These are phyloP conservation scores for Boletus coccyginus DNA, from an alignment of 768 basidiomycete genomes.

Conservation along the genomic window DNA sequence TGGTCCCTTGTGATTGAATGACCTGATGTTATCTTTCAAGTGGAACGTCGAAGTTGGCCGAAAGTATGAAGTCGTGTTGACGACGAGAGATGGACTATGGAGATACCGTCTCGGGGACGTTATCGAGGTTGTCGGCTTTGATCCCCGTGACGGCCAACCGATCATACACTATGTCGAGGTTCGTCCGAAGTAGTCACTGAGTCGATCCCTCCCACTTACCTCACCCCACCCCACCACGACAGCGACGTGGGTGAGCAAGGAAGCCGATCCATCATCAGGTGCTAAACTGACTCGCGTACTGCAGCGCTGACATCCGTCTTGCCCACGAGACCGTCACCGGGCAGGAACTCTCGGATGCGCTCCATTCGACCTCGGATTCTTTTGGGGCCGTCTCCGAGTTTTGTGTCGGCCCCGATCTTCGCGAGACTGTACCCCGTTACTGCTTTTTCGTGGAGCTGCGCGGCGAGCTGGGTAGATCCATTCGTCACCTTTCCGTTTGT, in stretches of 20 bases:
- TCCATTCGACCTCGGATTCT: constrained; percentile 10
- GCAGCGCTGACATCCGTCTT: constrained; percentile 17
- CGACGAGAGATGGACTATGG: constrained; percentile 27
- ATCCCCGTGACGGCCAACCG: constrained; percentile 19
- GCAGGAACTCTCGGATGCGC: constrained; percentile 17
- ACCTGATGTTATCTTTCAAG: constrained; percentile 5
- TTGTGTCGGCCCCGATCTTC: constrained; percentile 19
- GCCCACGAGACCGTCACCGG: constrained; percentile 24
- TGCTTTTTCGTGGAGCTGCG: constrained; percentile 20
- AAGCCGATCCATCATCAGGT: background rate
- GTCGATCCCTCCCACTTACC: background rate
- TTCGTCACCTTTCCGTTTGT: background rate
- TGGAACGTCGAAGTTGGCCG: constrained; percentile 20
- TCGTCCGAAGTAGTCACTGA: background rate
- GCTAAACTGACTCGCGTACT: background rate
- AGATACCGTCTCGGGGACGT: constrained; percentile 22
- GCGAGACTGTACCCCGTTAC: constrained; percentile 15
- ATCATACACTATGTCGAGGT: constrained; percentile 25
- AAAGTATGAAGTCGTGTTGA: constrained; percentile 21
- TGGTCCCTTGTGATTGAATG: background rate
- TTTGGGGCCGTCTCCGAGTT: constrained; percentile 22
- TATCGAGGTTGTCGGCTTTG: constrained; percentile 22
- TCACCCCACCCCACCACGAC: background rate
- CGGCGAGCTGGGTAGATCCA: constrained; percentile 6
- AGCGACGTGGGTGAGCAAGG: constrained; percentile 24